These are phyloP conservation scores for Saksenaea oblongispora DNA, from an alignment of 371 early-diverging fungal genomes.

Conservation along the genomic window DNA sequence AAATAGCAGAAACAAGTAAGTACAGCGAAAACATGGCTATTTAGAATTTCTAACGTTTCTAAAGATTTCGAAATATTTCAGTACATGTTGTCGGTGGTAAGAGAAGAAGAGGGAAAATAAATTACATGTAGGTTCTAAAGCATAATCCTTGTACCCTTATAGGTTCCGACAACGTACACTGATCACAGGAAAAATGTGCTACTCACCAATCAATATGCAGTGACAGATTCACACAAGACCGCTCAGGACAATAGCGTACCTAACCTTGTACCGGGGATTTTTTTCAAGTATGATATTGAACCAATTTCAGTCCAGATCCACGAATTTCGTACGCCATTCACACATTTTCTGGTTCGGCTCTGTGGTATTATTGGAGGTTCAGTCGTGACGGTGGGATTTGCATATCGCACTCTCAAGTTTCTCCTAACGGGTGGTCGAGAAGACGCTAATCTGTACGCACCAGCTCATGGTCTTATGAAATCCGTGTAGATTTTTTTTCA, in stretches of 20 bases:
- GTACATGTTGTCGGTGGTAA: conserved; percentile 79
- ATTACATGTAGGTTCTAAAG: neutral
- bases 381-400: conserved; percentile 63
- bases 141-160: neutral
- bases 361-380: conserved; percentile 90
- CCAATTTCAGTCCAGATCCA: conserved; percentile 83
- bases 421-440: conserved; percentile 44
- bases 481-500: conserved; percentile 19
- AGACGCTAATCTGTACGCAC: conserved; percentile 39
- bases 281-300: conserved; percentile 91
- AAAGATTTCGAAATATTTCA: conserved; percentile 74
- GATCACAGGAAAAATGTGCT: conserved; percentile 53
- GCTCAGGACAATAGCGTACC: conserved; percentile 39
- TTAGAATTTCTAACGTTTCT: neutral
- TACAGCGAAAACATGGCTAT: neutral
- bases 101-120: conserved; percentile 7
- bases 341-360: conserved; percentile 80
- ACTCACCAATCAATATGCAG: conserved; percentile 91
- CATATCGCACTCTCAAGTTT: conserved; percentile 42
- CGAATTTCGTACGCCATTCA: conserved; percentile 62
- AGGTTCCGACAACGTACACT: conserved; percentile 85
- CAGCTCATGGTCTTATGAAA: conserved; percentile 38
- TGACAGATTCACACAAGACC: conserved; percentile 71
- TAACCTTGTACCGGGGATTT: conserved; percentile 60
- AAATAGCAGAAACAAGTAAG: conserved; percentile 62